Evolutionary conservation across 768 basidiomycete species (phyloP).

Genomic region (Serendipita sp.): DNA sequence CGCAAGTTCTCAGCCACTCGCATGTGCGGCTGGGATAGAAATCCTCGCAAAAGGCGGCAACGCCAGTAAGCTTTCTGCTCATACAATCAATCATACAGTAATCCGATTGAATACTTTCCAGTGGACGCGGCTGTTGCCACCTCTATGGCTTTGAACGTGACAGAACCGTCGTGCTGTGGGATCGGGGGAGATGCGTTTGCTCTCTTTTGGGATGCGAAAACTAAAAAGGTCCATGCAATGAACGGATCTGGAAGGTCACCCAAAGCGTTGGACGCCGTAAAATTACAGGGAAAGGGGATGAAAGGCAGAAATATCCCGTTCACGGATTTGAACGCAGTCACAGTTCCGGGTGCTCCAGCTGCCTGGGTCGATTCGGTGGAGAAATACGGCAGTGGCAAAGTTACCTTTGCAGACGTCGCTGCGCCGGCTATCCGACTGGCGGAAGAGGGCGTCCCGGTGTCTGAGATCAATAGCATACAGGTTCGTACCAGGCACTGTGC

Average conservation of each 20-base stretch:
- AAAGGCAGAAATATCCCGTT: conserved; percentile 52
- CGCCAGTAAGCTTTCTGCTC: conserved; percentile 29
- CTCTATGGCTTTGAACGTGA: conserved; percentile 82
- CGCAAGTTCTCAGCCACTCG: conserved; percentile 78
- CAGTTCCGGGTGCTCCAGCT: conserved; percentile 83
- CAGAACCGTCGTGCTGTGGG: conserved; percentile 65
- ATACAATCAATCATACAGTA: conserved; percentile 22
- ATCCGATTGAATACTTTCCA: conserved; percentile 17
- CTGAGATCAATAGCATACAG: conserved; percentile 53
- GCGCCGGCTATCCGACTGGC: conserved; percentile 83
- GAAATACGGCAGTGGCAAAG: conserved; percentile 59
- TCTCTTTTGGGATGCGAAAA: conserved; percentile 74
- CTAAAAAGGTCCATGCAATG: conserved; percentile 67
- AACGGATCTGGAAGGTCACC: conserved; percentile 90
- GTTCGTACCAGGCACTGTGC: conserved; percentile 23
- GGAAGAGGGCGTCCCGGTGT: conserved; percentile 81
- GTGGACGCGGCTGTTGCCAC: conserved; percentile 91
- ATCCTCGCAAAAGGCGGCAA: conserved; percentile 88
- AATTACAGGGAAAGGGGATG: conserved; percentile 52
- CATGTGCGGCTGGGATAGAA: conserved; percentile 80
- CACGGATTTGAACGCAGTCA: conserved; percentile 78
- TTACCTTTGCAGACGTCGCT: conserved; percentile 52
- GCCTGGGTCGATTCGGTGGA: conserved; percentile 89
- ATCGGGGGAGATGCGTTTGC: conserved; percentile 91
- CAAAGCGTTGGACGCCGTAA: conserved; percentile 55